phyloP scores from a whole-genome alignment of 495 filamentous ascomycete genomes.

The Neurospora sublineolata region DNA sequence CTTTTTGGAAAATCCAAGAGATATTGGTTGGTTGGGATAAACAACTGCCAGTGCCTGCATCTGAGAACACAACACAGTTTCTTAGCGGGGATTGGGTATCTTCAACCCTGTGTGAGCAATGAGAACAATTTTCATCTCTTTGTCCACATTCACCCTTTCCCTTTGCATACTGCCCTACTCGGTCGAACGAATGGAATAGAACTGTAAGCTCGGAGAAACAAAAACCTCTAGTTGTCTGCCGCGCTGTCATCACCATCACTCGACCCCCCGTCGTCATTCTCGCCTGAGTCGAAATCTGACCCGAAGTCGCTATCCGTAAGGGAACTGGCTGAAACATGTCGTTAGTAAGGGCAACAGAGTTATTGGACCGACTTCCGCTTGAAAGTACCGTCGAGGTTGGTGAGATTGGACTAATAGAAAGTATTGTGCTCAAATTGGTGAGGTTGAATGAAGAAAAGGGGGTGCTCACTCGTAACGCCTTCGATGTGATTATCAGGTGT shows the following conservation, averaged over 20 bases:
- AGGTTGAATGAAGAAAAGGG: neutral
- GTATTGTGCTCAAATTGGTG: neutral
- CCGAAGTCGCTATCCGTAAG: neutral
- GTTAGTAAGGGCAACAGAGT: neutral
- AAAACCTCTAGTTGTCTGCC: neutral
- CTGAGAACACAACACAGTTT: neutral
- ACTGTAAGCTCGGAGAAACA: neutral
- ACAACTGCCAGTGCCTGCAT: neutral
- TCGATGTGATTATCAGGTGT: neutral
- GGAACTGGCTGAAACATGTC: neutral
- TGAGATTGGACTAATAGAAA: neutral
- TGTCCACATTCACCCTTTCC: neutral
- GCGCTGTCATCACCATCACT: neutral
- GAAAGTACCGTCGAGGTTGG: neutral
- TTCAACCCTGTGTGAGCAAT: neutral
- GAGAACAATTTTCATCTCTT: neutral
- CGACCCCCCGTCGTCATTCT: neutral
- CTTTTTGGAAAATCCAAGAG: neutral
- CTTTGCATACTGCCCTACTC: neutral
- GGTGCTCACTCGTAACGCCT: neutral
- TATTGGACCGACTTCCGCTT: neutral
- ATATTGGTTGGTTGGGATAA: neutral
- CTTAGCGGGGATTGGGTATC: neutral
- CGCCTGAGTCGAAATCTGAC: neutral
- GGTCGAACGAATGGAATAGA: neutral